Evolutionary conservation across 306 rosid species (phyloP), one percentile per base, ranked within the genome.

Genomic region (Sesbania bispinosa): DNA sequence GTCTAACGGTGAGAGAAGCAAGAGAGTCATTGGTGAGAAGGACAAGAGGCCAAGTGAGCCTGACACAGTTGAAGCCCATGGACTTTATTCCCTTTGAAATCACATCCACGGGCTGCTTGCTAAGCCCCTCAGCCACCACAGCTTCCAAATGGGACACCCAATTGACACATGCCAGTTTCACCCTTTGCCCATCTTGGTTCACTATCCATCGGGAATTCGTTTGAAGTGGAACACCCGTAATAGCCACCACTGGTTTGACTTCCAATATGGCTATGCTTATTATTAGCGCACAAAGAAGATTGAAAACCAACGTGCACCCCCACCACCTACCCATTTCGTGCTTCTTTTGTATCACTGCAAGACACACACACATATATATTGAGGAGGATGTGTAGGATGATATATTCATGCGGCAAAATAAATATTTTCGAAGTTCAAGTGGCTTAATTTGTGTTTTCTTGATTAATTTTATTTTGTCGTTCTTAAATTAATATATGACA

Each of bases 51-150:
- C 97, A 94, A 58, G 98, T 90, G 36, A 94, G 90, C 64, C 98
- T 83, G 4, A 90, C 98, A 75, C 98, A 94, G 81, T 94, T 94
- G 73, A 94, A 90, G 16, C 98, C 98, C 81, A 90, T 75, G 6
- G 85, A 69, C 18, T 54, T 47, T 10, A 94, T 82, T 1, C 69
- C 75, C n/a, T 32, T 38, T 0, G 97, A 79, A 20, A 94, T 86
- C 21, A 26, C 75, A 35, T 85, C 96, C 62, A 89, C 16, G 0
- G 97, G 97, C 74, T 85, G 80, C 75, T 87, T 94, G 73, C 88
- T 88, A 0, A 94, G 94, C 6, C 98, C 98, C 66, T 94, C 98
- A 0, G 97, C 92, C 39, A 90, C 92, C 45, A 84, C 62, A 14
- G 83, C 38, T 2, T 90, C 96, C 24, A 94, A 80, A 77, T 94